A percentile compares a stretch with the other conserved stretches of the same genome.
These are phyloP conservation scores for Candida ficus DNA, from an alignment of 805 yeast genomes.

Conservation along the genomic window DNA sequence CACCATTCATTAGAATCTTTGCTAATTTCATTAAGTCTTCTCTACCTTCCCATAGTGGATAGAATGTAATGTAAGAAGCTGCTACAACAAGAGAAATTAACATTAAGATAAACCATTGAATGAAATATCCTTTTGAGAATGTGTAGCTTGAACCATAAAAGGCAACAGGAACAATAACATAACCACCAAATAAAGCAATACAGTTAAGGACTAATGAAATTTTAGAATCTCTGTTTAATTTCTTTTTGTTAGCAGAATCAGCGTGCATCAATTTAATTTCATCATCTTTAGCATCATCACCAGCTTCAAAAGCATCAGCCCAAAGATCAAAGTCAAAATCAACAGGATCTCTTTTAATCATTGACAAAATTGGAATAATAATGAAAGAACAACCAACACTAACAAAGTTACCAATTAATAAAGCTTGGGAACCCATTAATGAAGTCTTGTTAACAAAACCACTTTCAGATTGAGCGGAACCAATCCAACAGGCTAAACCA, in stretches of 20 bases:
- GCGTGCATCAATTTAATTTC: conserved; percentile 27
- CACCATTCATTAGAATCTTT: not conserved
- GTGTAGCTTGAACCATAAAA: conserved; percentile 31
- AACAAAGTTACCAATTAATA: conserved; percentile 20
- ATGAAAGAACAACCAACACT: conserved; percentile 25
- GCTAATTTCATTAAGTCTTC: conserved; percentile 11
- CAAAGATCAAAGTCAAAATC: conserved; percentile 22
- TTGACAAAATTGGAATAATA: conserved; percentile 27
- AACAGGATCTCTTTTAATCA: conserved; percentile 14
- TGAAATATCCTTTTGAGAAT: conserved; percentile 32
- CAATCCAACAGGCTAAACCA: conserved; percentile 25
- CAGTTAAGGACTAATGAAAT: conserved; percentile 37
- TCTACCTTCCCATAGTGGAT: conserved; percentile 34
- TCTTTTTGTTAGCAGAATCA: conserved; percentile 18
- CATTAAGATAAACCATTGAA: conserved; percentile 33
- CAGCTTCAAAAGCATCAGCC: conserved; percentile 23
- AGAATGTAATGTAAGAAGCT: conserved; percentile 30
- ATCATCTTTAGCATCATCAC: conserved; percentile 31
- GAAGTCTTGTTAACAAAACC: conserved; percentile 17
- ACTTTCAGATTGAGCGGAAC: conserved; percentile 20
- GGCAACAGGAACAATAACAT: conserved; percentile 28
- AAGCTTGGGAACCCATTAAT: conserved; percentile 14
- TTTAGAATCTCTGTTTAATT: conserved; percentile 31
- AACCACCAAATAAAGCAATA: conserved; percentile 27
- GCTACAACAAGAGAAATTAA: conserved; percentile 33